Evolutionary conservation across 2,329 filamentous ascomycete species (phyloP), one percentile per base, ranked within the genome.

Genomic region (Diplodia sapinea): DNA sequence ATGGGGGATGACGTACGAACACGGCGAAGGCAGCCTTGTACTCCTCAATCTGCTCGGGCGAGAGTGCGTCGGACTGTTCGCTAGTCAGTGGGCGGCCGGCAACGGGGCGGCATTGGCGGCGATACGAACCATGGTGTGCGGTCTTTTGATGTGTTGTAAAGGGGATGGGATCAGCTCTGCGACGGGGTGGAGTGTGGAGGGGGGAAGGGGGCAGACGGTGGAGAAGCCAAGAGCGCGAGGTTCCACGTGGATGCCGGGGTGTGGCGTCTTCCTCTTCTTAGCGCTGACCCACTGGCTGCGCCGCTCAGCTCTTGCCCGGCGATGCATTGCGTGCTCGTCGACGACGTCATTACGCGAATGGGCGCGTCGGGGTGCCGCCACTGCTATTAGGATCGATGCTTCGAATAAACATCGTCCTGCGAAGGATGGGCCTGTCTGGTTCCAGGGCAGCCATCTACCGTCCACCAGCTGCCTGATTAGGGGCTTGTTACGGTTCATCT

Each of bases 21-120:
- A 99, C 92, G 81, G 95, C 99, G 86, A 99, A 99, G 67, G 95
- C 95, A 86, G 99, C 95, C 91, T 98, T 98, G 88, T 98, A 99
- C 86, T 99, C 95, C 80, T 94, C 98, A 81, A 99, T 94, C 88
- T 99, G 95, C 86, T 99, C 95, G 87, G 98, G 95, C 76, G 95
- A 97, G 79, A 99, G 91, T 82, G 94, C 94, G 82, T 99, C 95
- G 82, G 94, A 94, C 94, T 98, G 81, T 8, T 68, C 15, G 17
- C 43, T 47, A 47, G 43, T 47, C 43, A 47, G 43, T 20, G 43
- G n/a, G 17, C 17, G 9, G 17, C 2, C 20, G 5, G 17, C 43
- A 3, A 9, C 17, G 17, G 43, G 43, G 43, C 3, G 5, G 5
- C 43, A 47, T 47, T 47, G 43, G 43, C 43, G 43, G 43, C 43